These are phyloP conservation scores for Collybia sp. DNA, from an alignment of 768 basidiomycete genomes.

Conservation along the genomic window DNA sequence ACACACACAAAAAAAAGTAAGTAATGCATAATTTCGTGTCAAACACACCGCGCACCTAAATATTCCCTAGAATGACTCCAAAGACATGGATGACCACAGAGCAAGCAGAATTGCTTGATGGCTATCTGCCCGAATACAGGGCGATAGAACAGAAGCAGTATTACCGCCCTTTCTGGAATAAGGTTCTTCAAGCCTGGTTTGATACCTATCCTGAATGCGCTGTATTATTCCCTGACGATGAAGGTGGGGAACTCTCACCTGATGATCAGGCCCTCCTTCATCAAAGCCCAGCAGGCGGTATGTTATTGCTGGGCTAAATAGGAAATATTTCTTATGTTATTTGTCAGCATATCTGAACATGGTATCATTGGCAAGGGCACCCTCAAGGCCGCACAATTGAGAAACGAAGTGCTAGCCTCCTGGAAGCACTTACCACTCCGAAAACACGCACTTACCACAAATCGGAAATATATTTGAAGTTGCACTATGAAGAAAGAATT, in stretches of 20 bases:
- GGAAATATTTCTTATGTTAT: background rate
- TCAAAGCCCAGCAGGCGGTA: background rate
- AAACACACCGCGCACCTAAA: too few relatives aligned
- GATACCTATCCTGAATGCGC: background rate
- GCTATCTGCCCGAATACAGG: background rate
- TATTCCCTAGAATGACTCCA: too few relatives aligned
- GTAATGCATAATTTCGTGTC: too few relatives aligned
- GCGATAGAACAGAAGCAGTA: background rate
- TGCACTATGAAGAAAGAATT: background rate
- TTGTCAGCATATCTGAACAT: background rate
- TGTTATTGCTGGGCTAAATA: background rate
- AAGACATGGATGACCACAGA: background rate
- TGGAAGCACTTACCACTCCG: background rate
- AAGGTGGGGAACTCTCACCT: slow-evolving; percentile 14
- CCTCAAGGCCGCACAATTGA: background rate
- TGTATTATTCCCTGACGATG: background rate
- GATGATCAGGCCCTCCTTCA: background rate
- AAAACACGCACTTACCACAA: background rate
- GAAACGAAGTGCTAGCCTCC: background rate
- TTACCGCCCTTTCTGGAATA: background rate
- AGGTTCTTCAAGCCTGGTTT: background rate
- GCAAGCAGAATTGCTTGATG: background rate
- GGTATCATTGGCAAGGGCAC: background rate
- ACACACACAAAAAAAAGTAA: too few relatives aligned
- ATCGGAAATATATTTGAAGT: background rate